Percentiles rank a stretch among this genome's conserved stretches.
Conservation (phyloP, 1,284 basidiomycete genomes). For the Papiliotrema laurentii region DNA sequence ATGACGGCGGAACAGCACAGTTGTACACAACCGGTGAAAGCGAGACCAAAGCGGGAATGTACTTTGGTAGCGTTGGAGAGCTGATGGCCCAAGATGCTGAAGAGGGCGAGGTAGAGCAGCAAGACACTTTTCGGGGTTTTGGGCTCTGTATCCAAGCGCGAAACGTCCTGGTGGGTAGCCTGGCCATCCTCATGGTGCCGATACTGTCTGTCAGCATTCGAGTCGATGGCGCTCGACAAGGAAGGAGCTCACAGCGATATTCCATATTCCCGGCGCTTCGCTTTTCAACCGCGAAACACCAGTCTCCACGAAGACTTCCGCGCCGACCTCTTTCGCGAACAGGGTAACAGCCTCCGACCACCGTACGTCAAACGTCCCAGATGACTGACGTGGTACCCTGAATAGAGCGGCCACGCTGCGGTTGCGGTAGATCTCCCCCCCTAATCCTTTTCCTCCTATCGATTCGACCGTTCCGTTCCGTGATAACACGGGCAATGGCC, state of each 20-base stretch:
- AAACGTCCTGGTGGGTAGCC: background rate
- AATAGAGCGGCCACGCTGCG: slow-evolving; percentile 29
- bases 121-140: slow-evolving; percentile 69
- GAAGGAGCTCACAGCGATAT: slow-evolving; percentile 25
- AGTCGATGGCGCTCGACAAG: background rate
- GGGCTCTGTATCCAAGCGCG: slow-evolving; percentile 21
- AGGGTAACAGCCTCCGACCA: slow-evolving; percentile 19
- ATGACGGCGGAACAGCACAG: slow-evolving; percentile 88
- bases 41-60: slow-evolving; percentile 85
- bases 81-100: slow-evolving; percentile 70
- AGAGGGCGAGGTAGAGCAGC: slow-evolving; percentile 72
- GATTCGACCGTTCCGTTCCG: slow-evolving; percentile 1
- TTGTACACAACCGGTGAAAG: slow-evolving; percentile 88
- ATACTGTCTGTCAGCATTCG: background rate
- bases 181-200: background rate
- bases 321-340: slow-evolving; percentile 17
- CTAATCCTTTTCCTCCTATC: background rate
- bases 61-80: slow-evolving; percentile 76
- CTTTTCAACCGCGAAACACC: slow-evolving; percentile 7
- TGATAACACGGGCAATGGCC: background rate
- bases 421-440: slow-evolving; percentile 27
- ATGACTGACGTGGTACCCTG: slow-evolving; percentile 14
- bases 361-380: slow-evolving; percentile 15
- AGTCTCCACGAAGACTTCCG: slow-evolving; percentile 38
- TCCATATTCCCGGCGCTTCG: slow-evolving; percentile 17